Evolutionary conservation across 371 early-diverging fungal genomes (phyloP).

Genomic region (Fennellomyces sp.): DNA sequence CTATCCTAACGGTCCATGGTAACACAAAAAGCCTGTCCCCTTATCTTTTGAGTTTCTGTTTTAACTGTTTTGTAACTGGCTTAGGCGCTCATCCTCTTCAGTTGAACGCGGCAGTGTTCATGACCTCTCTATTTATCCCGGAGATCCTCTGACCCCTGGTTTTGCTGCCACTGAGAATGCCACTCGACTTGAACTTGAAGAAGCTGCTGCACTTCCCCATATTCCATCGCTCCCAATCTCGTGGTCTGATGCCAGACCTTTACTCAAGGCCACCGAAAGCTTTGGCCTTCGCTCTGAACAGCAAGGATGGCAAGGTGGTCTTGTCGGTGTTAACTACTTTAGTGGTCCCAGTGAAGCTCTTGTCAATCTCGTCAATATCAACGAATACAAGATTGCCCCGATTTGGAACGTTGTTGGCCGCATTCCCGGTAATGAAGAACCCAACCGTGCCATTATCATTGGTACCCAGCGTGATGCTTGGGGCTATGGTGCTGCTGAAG

Average conservation of each 20-base stretch:
- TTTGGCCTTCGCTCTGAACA: constrained; percentile 31
- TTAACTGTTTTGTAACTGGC: constrained; percentile 36
- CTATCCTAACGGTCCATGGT: constrained; percentile 72
- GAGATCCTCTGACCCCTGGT: constrained; percentile 69
- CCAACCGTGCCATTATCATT: constrained; percentile 57
- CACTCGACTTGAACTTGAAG: constrained; percentile 46
- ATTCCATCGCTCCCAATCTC: constrained; percentile 74
- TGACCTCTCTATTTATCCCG: constrained; percentile 45
- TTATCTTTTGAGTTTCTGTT: not conserved
- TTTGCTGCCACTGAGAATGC: constrained; percentile 56
- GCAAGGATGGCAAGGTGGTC: constrained; percentile 46
- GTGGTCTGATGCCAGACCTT: constrained; percentile 62
- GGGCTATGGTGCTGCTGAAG: constrained; percentile 64
- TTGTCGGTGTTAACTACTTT: constrained; percentile 47
- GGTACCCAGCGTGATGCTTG: constrained; percentile 72
- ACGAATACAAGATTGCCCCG: constrained; percentile 54
- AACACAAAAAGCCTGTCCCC: not conserved
- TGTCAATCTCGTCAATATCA: constrained; percentile 56
- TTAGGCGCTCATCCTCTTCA: constrained; percentile 45
- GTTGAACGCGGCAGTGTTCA: constrained; percentile 62
- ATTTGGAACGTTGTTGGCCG: constrained; percentile 68
- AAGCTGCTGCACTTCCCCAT: constrained; percentile 43
- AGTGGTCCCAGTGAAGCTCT: constrained; percentile 54
- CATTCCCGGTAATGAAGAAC: constrained; percentile 58
- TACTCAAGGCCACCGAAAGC: constrained; percentile 50